Conservation (phyloP, 225 moss, liverwort and hornwort species). For the Bryoerythrophyllum caledonicum region DNA sequence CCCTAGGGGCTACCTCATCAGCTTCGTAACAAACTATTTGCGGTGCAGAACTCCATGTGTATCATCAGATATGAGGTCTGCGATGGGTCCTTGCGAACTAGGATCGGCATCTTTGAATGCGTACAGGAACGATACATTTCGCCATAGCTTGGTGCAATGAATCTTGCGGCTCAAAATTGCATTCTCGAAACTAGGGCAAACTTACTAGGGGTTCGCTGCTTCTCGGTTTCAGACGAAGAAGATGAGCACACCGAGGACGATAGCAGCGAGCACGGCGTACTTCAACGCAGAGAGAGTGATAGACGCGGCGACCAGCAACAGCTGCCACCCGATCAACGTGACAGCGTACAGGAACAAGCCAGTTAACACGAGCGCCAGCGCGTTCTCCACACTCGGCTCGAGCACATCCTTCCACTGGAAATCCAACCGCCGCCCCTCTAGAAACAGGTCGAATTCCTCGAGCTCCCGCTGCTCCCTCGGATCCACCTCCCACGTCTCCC, state of each 20-base stretch:
- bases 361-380: slow-evolving; percentile 61
- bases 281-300: slow-evolving; percentile 80
- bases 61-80: background rate
- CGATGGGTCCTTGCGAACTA: no score
- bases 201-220: background rate
- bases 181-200: background rate
- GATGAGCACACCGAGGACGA: slow-evolving; percentile 68
- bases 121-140: background rate
- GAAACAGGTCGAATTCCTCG: slow-evolving; percentile 48
- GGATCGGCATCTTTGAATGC: background rate
- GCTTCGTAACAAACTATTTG: background rate
- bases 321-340: slow-evolving; percentile 71
- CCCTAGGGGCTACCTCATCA: background rate
- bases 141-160: background rate
- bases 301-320: slow-evolving; percentile 64
- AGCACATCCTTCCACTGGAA: slow-evolving; percentile 76
- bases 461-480: slow-evolving; percentile 35
- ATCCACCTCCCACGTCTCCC: slow-evolving; percentile 33
- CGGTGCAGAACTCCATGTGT: background rate
- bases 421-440: slow-evolving; percentile 48
- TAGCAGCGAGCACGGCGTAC: slow-evolving; percentile 70
- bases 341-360: slow-evolving; percentile 57
- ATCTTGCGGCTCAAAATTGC: background rate
- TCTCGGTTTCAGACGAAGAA: slow-evolving; percentile 44
- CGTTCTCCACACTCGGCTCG: slow-evolving; percentile 74